Evolutionary conservation across 2,329 filamentous ascomycete species (phyloP), one percentile per base, ranked within the genome.

Genomic region (Fusarium floridanum): DNA sequence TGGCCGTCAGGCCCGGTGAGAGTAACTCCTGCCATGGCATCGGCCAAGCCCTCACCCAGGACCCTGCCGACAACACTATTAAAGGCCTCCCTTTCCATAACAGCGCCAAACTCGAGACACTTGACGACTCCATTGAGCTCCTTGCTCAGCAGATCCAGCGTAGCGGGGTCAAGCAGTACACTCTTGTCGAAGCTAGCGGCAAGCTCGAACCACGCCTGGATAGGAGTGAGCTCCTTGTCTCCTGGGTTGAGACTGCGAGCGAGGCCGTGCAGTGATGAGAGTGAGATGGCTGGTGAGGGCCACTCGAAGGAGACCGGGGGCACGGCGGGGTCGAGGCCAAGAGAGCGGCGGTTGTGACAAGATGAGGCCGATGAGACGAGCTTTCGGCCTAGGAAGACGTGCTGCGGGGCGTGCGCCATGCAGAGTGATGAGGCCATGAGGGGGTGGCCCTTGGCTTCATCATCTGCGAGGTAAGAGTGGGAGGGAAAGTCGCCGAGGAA

Each of bases 131-230:
- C 81, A 5, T 80, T 80, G 7, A 89, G 81, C 74, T 85, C 86
- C 6, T 78, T 68, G 77, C 83, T 82, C 59, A 89, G 79, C 29
- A 63, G 60, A 11, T 82, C 83, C 45, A 88, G 74, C 39, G 82
- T 77, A 24, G 75, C 76, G 0, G 64, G 65, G 55, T 82, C 76
- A 61, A 86, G 76, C n/a, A 88, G 79, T 17, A 82, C 63, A 12
- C 73, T 81, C n/a, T 80, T 71, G 24, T 85, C 83, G 72, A 85
- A 88, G 41, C 81, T 77, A 5, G 71, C 77, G 27, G 83, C 84
- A 29, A 89, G 83, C 82, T 89, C 87, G 77, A 89, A 89, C 87
- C 87, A 89, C 2, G 85, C 87, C 79, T 89, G 87, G 29, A 89
- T 85, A 17, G 88, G 87, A 32, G 87, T 84, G 43, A 89, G 76